Evolutionary conservation across 768 basidiomycete species (phyloP).

Genomic region (Amanita thiersii): DNA sequence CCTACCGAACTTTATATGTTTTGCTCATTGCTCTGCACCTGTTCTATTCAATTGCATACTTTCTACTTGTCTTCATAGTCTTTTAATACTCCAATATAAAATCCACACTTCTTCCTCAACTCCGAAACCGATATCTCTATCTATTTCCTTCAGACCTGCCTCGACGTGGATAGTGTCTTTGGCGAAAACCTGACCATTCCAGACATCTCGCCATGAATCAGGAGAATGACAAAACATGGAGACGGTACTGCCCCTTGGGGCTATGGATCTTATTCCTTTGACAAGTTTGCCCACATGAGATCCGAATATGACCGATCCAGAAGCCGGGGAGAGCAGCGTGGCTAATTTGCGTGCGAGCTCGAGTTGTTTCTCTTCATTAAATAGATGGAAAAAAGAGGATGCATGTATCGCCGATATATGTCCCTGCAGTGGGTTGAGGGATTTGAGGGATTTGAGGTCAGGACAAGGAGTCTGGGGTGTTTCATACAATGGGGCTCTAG

Average conservation of each 20-base stretch:
- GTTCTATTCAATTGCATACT: neutral
- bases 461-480: conserved; percentile 8
- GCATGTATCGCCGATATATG: conserved; percentile 39
- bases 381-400: conserved; percentile 29
- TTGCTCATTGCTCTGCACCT: neutral
- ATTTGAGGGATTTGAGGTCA: conserved; percentile 12
- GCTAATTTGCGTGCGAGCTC: conserved; percentile 22
- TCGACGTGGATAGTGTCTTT: conserved; percentile 19
- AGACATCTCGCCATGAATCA: conserved; percentile 25
- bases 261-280: conserved; percentile 19
- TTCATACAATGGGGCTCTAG: conserved; percentile 11
- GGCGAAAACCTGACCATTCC: conserved; percentile 26
- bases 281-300: conserved; percentile 25
- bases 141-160: conserved; percentile 12
- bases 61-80: neutral
- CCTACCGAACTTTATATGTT: neutral
- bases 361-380: conserved; percentile 23
- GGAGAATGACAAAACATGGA: conserved; percentile 31
- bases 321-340: conserved; percentile 22
- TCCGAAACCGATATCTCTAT: neutral
- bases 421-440: conserved; percentile 25
- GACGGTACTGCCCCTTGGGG: conserved; percentile 8
- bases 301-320: conserved; percentile 27
- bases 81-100: conserved; percentile 14
- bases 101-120: conserved; percentile 5